Evolutionary conservation across 345 rosid species (phyloP).

Genomic region (Eucalyptus sideroxylon): DNA sequence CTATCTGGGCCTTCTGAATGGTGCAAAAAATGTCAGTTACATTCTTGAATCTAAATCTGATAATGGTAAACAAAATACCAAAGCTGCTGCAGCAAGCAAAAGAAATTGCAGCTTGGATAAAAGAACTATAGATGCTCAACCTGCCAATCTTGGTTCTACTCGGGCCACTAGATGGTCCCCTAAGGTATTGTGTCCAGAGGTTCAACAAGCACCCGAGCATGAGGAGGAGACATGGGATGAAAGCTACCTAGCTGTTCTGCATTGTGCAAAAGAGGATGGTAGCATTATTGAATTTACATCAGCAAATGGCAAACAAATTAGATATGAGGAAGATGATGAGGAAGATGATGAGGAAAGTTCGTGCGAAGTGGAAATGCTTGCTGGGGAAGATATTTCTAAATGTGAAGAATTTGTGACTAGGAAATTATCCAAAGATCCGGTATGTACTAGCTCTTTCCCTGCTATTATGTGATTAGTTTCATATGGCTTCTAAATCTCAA

Average conservation of each 20-base stretch:
- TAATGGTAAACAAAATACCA: constrained; percentile 1
- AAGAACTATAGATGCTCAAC: not conserved
- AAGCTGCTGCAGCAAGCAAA: not conserved
- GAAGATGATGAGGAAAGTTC: constrained; percentile 2
- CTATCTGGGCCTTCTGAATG: not conserved
- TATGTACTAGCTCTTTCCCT: not conserved
- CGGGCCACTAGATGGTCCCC: not conserved
- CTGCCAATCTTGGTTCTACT: not conserved
- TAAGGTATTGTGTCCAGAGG: not conserved
- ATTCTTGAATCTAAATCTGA: not conserved
- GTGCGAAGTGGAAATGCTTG: constrained; percentile 31
- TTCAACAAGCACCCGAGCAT: not conserved
- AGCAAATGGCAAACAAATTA: constrained; percentile 6
- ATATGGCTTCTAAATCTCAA: not conserved
- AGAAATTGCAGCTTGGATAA: not conserved
- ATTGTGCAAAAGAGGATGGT: constrained; percentile 1
- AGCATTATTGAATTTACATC: not conserved
- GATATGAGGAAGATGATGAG: constrained; percentile 6
- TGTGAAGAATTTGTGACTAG: not conserved
- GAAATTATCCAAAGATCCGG: not conserved
- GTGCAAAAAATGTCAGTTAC: not conserved
- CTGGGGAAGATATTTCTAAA: not conserved
- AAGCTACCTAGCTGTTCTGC: not conserved
- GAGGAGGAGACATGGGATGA: constrained; percentile 7
- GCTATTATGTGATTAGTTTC: not conserved